A percentile compares a stretch with the other conserved stretches of the same genome.
These are phyloP conservation scores for Fusarium incarnatum DNA, from an alignment of 2,329 filamentous ascomycete genomes.

Conservation along the genomic window DNA sequence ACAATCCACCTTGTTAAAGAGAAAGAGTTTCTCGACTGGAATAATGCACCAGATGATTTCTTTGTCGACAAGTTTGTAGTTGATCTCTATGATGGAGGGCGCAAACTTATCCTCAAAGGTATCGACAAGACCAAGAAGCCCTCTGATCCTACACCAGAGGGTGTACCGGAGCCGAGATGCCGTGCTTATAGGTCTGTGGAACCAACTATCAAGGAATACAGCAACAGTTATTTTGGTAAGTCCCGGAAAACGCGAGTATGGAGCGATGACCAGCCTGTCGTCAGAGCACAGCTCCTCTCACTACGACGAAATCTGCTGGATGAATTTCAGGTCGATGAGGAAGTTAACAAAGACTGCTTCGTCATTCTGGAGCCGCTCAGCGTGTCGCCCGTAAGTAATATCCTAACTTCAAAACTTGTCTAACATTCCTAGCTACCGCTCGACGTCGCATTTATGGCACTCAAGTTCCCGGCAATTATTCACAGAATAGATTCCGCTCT, in stretches of 20 bases:
- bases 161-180: slow-evolving; percentile 62
- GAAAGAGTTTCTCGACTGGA: slow-evolving; percentile 53
- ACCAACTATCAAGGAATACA: slow-evolving; percentile 83
- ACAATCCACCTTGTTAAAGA: slow-evolving; percentile 58
- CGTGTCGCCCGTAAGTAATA: slow-evolving; percentile 76
- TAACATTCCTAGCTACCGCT: slow-evolving; percentile 68
- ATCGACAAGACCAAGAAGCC: slow-evolving; percentile 70
- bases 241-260: slow-evolving; percentile 63
- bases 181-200: slow-evolving; percentile 55
- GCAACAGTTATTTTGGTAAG: slow-evolving; percentile 73
- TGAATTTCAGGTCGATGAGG: slow-evolving; percentile 66
- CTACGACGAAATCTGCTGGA: slow-evolving; percentile 88
- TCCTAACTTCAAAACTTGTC: not conserved
- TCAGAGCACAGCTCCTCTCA: slow-evolving; percentile 78
- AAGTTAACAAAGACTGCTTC: slow-evolving; percentile 64
- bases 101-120: slow-evolving; percentile 67
- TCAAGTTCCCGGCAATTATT: slow-evolving; percentile 85
- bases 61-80: slow-evolving; percentile 65
- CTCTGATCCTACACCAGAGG: slow-evolving; percentile 71
- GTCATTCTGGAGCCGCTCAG: slow-evolving; percentile 81
- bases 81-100: slow-evolving; percentile 71
- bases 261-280: slow-evolving; percentile 80
- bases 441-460: slow-evolving; percentile 76
- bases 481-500: slow-evolving; percentile 85
- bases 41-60: slow-evolving; percentile 60